Evolutionary conservation across 768 basidiomycete genomes (phyloP), one percentile per base, ranked within the genome.

Genomic region (Phlegmacium glaucopus): DNA sequence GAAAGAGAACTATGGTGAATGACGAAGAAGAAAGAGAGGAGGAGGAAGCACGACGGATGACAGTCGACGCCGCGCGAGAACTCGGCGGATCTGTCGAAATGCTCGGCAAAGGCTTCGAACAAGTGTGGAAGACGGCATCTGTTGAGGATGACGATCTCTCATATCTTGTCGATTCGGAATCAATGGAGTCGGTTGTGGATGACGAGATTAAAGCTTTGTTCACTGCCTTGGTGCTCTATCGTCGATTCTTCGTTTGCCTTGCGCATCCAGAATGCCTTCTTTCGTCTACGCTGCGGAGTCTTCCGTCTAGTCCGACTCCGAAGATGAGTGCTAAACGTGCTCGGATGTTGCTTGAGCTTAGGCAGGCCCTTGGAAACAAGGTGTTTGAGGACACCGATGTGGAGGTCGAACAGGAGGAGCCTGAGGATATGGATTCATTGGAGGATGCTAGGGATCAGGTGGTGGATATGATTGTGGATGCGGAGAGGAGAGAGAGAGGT

Each of bases 391-490:
- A 59, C 28, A 63, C 45, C n/a, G 60, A 32, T 26, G 53, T 35
- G 46, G 58, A 49, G 30, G 60, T 59, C 18, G 42, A 83, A 86
- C 62, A 80, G 82, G 54, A 83, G 80, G 49, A 72, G 79, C 53
- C 83, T 43, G 82, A 79, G 45, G 69, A 79, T 47, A 49, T 13
- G 37, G 50, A 34, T 29, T 40, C 27, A 29, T 61, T 90, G 44
- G 88, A 90, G 61, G 87, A 90, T 50, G 87, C 87, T 39, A 73
- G 83, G 47, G 89, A 90, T 63, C 67, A 74, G n/a, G 82, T 82
- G 29, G 85, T 89, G 39, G 89, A 91, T 67, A 71, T 84, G 71
- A 71, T 90, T 45, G 71, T 75, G 15, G 74, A 72, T 29, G 56
- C 63, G 25, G 74, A 75, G 58, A 63, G 72, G 53, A 60, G 52